Evolutionary conservation across 768 basidiomycete genomes (phyloP).

Genomic region (Xerocomellus chrysenteron): DNA sequence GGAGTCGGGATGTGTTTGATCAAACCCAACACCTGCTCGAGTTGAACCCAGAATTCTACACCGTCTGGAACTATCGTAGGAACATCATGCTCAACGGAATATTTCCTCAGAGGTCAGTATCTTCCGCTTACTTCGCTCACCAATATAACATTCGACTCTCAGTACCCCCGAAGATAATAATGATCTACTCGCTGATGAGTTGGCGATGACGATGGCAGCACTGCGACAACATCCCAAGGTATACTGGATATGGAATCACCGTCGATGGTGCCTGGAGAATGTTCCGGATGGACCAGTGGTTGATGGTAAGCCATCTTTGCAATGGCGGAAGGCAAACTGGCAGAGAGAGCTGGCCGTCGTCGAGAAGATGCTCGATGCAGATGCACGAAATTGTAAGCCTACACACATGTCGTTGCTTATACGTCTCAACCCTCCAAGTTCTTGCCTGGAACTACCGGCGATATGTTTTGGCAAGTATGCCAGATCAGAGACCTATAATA

Average conservation of each 20-base stretch:
- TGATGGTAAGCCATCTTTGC: slow-evolving; percentile 41
- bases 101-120: slow-evolving; percentile 61
- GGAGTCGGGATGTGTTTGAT: slow-evolving; percentile 71
- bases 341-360: slow-evolving; percentile 81
- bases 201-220: slow-evolving; percentile 76
- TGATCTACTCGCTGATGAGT: slow-evolving; percentile 63
- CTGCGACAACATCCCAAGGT: slow-evolving; percentile 90
- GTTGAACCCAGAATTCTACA: slow-evolving; percentile 94
- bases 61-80: slow-evolving; percentile 93
- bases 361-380: slow-evolving; percentile 89
- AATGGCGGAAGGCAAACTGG: slow-evolving; percentile 86
- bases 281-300: slow-evolving; percentile 71
- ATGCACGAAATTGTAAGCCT: slow-evolving; percentile 86
- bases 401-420: neutral
- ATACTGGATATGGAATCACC: slow-evolving; percentile 99
- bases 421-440: slow-evolving; percentile 49
- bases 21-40: slow-evolving; percentile 75
- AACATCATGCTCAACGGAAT: slow-evolving; percentile 71
- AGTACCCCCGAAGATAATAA: slow-evolving; percentile 66
- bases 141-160: slow-evolving; percentile 15
- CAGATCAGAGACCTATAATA: slow-evolving; percentile 49
- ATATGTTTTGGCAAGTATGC: slow-evolving; percentile 75
- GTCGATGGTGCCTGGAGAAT: slow-evolving; percentile 90
- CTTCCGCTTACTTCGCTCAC: neutral
- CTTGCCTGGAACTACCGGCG: slow-evolving; percentile 94